Evolutionary conservation across 257 asterid species (phyloP), one percentile per base, ranked within the genome.

Genomic region (Paraleonurus japonicus): DNA sequence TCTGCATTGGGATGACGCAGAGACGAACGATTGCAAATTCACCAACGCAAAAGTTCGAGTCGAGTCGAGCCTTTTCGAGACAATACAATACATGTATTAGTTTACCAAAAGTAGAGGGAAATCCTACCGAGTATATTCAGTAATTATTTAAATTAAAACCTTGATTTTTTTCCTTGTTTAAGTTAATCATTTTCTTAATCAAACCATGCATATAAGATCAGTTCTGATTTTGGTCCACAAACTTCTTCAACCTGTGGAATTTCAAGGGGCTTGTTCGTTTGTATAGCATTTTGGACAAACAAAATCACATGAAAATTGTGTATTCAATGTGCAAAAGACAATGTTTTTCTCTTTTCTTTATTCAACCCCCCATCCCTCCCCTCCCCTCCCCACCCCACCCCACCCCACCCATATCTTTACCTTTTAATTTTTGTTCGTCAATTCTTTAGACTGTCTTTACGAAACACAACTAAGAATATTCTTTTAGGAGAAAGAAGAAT

Each of bases 261-360:
- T 53, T 63, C 17, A 63, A 51, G 7, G 47, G 58, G 23, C 20
- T 61, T 72, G 9, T 61, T 47, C 35, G 47, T 70, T 28, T 69
- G 65, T 57, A 45, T 45, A 45, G 19, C 1, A 55, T 39, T 69
- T 48, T 53, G 68, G 60, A 35, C 27, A 54, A n/a, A 33, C 23
- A 20, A 32, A 32, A 5, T 43, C 16, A 10, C 15, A 10, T 39
- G 47, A 2, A 39, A 39, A n/a, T 39, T 39, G 47, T 39, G 13
- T 39, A 39, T 39, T 43, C 19, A 45, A n/a, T 15, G 20, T 47
- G 54, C 3, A 16, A 47, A n/a, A 47, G 6, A 2, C 0, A 10
- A n/a, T 47, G 59, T 7, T 66, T 66, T 23, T 41, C 51, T 2
- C n/a, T n/a, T n/a, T n/a, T n/a, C n/a, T n/a, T n/a, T n/a, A n/a